Percentiles rank a stretch among this genome's conserved stretches.
Conservation (phyloP, 192 early-diverging fungal genomes). For the Mortierella alpina region DNA sequence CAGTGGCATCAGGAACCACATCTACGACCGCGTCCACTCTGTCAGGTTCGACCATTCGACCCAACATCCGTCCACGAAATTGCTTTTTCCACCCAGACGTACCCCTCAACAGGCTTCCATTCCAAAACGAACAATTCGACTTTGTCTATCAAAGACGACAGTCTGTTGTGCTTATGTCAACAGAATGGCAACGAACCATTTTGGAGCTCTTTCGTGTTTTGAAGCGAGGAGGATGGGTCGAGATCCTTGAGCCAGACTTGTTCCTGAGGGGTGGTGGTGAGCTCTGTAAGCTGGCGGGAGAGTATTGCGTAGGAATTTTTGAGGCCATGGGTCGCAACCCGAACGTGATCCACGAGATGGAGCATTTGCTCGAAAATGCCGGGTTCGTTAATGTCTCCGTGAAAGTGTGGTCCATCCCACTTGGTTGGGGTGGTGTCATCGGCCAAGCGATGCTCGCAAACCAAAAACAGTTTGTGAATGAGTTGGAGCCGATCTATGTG, state of each 20-base stretch:
- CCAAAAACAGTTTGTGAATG: slow-evolving; percentile 35
- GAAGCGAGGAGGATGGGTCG: slow-evolving; percentile 50
- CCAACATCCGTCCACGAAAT: slow-evolving; percentile 28
- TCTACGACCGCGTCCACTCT: not conserved
- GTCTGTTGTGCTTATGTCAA: slow-evolving; percentile 32
- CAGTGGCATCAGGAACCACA: not conserved
- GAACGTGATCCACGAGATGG: slow-evolving; percentile 43
- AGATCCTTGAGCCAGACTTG: slow-evolving; percentile 44
- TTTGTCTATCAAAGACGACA: slow-evolving; percentile 54
- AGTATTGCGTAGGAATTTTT: slow-evolving; percentile 36
- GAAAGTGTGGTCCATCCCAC: slow-evolving; percentile 37
- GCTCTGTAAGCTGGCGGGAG: slow-evolving; percentile 39
- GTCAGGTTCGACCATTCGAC: slow-evolving; percentile 1
- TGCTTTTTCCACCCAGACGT: slow-evolving; percentile 27
- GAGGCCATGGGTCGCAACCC: slow-evolving; percentile 44
- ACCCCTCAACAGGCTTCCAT: slow-evolving; percentile 44
- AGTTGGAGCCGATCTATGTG: slow-evolving; percentile 43
- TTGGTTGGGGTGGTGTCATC: slow-evolving; percentile 39
- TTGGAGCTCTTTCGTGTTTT: slow-evolving; percentile 42
- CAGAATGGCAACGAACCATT: slow-evolving; percentile 41
- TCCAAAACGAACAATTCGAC: slow-evolving; percentile 50
- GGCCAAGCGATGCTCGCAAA: slow-evolving; percentile 43
- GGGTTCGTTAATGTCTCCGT: slow-evolving; percentile 33
- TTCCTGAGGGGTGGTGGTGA: slow-evolving; percentile 36
- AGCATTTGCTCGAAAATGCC: slow-evolving; percentile 15